Evolutionary conservation across 2,329 filamentous ascomycete species (phyloP).

Genomic region (Fulvia fulva): DNA sequence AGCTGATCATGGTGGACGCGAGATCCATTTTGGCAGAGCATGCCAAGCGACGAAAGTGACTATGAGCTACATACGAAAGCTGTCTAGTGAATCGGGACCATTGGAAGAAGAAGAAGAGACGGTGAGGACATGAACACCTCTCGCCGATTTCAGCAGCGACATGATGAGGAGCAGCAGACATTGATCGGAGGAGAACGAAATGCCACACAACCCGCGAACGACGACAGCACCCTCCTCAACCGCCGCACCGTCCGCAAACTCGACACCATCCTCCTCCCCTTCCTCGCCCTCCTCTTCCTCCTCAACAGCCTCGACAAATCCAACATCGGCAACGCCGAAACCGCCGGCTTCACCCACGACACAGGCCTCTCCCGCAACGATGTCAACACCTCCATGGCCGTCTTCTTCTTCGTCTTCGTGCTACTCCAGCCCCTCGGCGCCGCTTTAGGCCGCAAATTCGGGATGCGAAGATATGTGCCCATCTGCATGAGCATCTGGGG

Average conservation of each 20-base stretch:
- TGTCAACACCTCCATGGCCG: conserved; percentile 53
- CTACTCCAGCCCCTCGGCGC: conserved; percentile 54
- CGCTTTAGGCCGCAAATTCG: conserved; percentile 55
- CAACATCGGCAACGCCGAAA: conserved; percentile 54
- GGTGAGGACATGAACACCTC: background rate
- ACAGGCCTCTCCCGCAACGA: conserved; percentile 51
- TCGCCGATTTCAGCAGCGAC: background rate
- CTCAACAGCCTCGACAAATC: conserved; percentile 52
- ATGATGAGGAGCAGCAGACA: background rate
- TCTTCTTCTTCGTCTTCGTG: conserved; percentile 59
- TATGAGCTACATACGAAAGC: background rate
- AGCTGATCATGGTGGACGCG: background rate
- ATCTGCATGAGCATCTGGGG: conserved; percentile 55
- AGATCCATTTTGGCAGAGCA: background rate
- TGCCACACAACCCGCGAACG: background rate
- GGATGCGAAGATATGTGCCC: conserved; percentile 55
- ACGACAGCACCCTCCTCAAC: conserved; percentile 19
- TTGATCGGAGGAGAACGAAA: background rate
- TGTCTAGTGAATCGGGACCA: background rate
- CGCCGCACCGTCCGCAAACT: conserved; percentile 45
- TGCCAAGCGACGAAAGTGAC: background rate
- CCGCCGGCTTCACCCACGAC: conserved; percentile 57
- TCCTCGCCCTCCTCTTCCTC: conserved; percentile 50
- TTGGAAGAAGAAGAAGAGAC: background rate
- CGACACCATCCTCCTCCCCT: conserved; percentile 49